These are phyloP conservation scores for Davidsoniella virescens DNA, from an alignment of 2,329 filamentous ascomycete genomes.

Conservation along the genomic window DNA sequence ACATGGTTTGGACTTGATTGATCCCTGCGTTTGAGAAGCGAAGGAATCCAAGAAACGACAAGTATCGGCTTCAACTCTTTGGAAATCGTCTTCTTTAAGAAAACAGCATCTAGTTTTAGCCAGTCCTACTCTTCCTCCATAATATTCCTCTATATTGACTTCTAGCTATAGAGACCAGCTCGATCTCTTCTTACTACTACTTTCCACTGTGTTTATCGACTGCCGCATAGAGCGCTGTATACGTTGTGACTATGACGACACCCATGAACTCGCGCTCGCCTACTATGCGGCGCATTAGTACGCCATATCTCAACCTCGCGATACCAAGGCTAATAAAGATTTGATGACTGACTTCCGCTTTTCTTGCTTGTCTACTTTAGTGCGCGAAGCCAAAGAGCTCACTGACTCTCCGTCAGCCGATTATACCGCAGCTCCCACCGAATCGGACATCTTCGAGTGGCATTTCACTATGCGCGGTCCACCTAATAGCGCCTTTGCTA, in stretches of 20 bases:
- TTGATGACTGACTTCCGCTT: not conserved
- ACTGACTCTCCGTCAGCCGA: slow-evolving; percentile 64
- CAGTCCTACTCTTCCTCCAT: no score
- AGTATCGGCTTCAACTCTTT: no score
- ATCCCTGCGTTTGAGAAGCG: no score
- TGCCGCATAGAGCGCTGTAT: no score
- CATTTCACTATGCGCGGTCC: slow-evolving; percentile 94
- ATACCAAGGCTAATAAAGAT: not conserved
- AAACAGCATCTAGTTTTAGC: no score
- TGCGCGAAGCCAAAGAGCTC: slow-evolving; percentile 84
- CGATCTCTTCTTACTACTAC: no score
- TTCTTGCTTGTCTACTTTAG: slow-evolving; percentile 23
- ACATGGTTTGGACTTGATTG: no score
- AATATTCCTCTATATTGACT: no score
- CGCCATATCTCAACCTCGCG: slow-evolving; percentile 18
- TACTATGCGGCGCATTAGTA: slow-evolving; percentile 71
- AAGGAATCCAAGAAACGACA: no score
- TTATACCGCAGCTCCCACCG: slow-evolving; percentile 71
- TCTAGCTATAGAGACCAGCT: no score
- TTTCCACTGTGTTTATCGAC: no score
- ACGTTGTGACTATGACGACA: slow-evolving; percentile 23
- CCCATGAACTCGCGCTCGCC: slow-evolving; percentile 60
- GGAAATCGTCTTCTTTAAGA: no score
- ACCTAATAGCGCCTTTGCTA: slow-evolving; percentile 60
- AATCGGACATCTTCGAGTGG: slow-evolving; percentile 92